These are phyloP conservation scores for Rasamsonia emersonii DNA, from an alignment of 2,329 filamentous ascomycete species.

Conservation along the genomic window DNA sequence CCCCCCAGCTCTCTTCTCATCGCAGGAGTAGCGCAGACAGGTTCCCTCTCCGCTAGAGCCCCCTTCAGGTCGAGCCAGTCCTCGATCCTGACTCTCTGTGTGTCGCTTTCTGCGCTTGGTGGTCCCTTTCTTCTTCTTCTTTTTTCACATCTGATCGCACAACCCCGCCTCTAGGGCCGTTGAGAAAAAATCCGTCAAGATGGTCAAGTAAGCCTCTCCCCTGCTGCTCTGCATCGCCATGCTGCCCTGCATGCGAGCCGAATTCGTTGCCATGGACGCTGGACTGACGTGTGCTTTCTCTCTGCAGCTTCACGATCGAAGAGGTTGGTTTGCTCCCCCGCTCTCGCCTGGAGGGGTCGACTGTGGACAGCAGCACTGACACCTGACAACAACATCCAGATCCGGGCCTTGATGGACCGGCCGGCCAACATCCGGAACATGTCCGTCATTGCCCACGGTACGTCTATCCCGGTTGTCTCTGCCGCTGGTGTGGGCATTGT, in stretches of 20 bases:
- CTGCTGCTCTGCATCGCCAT: conserved; percentile 7
- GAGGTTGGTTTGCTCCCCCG: conserved; percentile 47
- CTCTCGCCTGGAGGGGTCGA: conserved; percentile 5
- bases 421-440: conserved; percentile 74
- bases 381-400: conserved; percentile 18
- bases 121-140: conserved; percentile 12
- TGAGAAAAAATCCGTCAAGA: conserved; percentile 66
- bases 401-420: conserved; percentile 41
- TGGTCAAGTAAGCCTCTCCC: conserved; percentile 95
- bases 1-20: conserved; percentile 18
- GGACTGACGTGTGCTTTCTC: conserved; percentile 22
- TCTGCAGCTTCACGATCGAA: conserved; percentile 88
- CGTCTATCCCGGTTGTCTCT: conserved; percentile 23
- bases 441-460: conserved; percentile 98
- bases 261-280: conserved; percentile 1
- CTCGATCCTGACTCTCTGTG: conserved; percentile 36
- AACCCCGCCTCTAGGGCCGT: conserved; percentile 35
- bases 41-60: conserved; percentile 18
- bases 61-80: conserved; percentile 33
- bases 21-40: conserved; percentile 33
- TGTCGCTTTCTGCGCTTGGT: conserved; percentile 24
- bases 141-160: conserved; percentile 15
- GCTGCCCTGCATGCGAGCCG: conserved; percentile 10
- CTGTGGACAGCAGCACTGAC: conserved; percentile 1
- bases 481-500: conserved; percentile 6